Percentiles rank a stretch among this genome's conserved stretches.
Conservation (phyloP, 805 yeast genomes). For the Metschnikowia drakensbergensis region DNA sequence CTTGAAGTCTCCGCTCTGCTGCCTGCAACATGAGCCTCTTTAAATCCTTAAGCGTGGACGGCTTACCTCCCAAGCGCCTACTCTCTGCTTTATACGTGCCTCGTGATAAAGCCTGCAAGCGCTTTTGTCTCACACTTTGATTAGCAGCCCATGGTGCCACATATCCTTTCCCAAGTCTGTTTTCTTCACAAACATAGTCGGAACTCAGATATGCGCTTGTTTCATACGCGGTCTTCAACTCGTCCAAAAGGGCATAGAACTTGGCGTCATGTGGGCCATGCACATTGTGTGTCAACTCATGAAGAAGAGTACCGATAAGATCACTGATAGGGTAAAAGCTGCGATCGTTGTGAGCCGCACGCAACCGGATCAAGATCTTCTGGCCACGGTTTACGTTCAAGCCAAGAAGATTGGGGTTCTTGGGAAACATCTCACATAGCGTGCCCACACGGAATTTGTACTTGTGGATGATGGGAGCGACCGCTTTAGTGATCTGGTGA, state of each 20-base stretch:
- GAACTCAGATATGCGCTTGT: constrained; percentile 42
- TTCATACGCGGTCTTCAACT: constrained; percentile 49
- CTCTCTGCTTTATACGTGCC: constrained; percentile 40
- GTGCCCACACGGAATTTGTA: constrained; percentile 61
- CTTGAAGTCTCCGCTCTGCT: constrained; percentile 56
- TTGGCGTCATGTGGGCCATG: constrained; percentile 75
- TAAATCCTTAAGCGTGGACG: constrained; percentile 17
- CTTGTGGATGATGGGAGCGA: constrained; percentile 74
- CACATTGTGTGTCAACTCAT: constrained; percentile 79
- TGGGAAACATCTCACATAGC: constrained; percentile 81
- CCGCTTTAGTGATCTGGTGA: constrained; percentile 63
- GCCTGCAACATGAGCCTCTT: constrained; percentile 54
- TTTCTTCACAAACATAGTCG: constrained; percentile 49
- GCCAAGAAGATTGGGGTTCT: constrained; percentile 61
- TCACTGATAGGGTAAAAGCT: constrained; percentile 62
- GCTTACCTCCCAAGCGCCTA: constrained; percentile 27
- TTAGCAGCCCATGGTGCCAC: constrained; percentile 13
- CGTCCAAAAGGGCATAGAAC: constrained; percentile 66
- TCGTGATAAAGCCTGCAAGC: constrained; percentile 40
- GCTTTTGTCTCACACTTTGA: constrained; percentile 27
- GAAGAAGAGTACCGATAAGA: constrained; percentile 78
- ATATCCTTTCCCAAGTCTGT: constrained; percentile 39
- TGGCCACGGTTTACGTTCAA: constrained; percentile 76
- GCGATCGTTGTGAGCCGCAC: constrained; percentile 51
- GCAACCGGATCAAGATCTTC: constrained; percentile 66